Evolutionary conservation across 306 rosid genomes (phyloP).

Genomic region (Castanea sativa): DNA sequence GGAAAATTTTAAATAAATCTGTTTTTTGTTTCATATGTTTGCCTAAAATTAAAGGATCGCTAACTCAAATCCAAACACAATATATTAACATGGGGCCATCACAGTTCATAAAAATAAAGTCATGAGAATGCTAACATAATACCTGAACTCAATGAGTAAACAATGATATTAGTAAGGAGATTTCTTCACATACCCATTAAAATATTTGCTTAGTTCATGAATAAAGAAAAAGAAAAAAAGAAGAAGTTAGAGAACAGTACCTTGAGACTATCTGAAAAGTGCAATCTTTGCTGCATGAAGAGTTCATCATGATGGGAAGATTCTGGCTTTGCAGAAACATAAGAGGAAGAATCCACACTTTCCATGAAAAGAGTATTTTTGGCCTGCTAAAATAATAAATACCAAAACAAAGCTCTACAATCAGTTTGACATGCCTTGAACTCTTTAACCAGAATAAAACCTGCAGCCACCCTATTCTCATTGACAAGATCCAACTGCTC

Average conservation of each 20-base stretch:
- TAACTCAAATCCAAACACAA: neutral
- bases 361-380: constrained; percentile 20
- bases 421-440: neutral
- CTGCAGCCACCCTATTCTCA: too few relatives aligned
- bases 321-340: constrained; percentile 15
- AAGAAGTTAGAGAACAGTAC: constrained; percentile 5
- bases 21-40: neutral
- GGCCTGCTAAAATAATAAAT: neutral
- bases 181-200: neutral
- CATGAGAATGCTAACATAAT: neutral
- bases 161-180: neutral
- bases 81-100: neutral
- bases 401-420: neutral
- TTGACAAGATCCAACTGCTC: neutral
- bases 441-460: neutral
- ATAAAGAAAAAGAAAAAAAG: neutral
- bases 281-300: constrained; percentile 38
- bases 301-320: constrained; percentile 43
- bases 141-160: neutral
- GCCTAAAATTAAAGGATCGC: neutral
- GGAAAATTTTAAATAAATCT: neutral
- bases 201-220: neutral
- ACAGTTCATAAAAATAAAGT: neutral
- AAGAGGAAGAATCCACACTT: constrained; percentile 1
- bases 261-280: constrained; percentile 35